Evolutionary conservation across 495 filamentous ascomycete genomes (phyloP).

Genomic region (Bryoglossum gracile): DNA sequence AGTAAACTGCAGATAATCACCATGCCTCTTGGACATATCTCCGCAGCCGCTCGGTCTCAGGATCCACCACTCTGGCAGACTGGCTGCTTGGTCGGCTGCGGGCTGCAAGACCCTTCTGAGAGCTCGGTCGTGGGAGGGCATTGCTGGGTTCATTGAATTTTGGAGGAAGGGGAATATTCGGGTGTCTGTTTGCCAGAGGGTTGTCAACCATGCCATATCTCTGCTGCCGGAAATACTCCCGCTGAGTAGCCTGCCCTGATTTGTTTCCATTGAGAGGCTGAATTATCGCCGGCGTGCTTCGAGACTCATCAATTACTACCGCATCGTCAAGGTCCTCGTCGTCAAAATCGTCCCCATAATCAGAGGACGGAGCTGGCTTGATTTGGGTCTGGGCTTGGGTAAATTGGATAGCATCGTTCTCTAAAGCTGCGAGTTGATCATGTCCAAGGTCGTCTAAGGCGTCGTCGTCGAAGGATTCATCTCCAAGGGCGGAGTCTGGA

Average conservation of each 20-base stretch:
- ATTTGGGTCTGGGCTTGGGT: conserved; percentile 34
- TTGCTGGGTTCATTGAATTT: conserved; percentile 10
- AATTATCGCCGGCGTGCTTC: conserved; percentile 21
- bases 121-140: neutral
- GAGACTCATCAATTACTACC: conserved; percentile 31
- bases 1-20: too few relatives aligned
- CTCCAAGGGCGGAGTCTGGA: conserved; percentile 52
- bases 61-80: neutral
- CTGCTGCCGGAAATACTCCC: conserved; percentile 30
- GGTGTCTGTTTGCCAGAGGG: neutral
- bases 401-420: conserved; percentile 46
- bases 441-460: conserved; percentile 50
- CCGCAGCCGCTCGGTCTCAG: conserved; percentile 1
- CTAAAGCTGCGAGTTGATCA: conserved; percentile 44
- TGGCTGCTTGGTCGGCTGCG: neutral
- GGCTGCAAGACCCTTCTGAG: neutral
- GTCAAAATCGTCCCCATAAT: conserved; percentile 48
- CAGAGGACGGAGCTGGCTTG: conserved; percentile 30
- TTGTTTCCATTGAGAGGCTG: conserved; percentile 11
- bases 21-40: conserved; percentile 22
- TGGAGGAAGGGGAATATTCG: neutral
- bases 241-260: conserved; percentile 22
- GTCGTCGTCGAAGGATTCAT: conserved; percentile 51
- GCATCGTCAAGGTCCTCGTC: conserved; percentile 47
- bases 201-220: conserved; percentile 21